phyloP scores from a whole-genome alignment of 345 rosid species.

The Punica granatum region DNA sequence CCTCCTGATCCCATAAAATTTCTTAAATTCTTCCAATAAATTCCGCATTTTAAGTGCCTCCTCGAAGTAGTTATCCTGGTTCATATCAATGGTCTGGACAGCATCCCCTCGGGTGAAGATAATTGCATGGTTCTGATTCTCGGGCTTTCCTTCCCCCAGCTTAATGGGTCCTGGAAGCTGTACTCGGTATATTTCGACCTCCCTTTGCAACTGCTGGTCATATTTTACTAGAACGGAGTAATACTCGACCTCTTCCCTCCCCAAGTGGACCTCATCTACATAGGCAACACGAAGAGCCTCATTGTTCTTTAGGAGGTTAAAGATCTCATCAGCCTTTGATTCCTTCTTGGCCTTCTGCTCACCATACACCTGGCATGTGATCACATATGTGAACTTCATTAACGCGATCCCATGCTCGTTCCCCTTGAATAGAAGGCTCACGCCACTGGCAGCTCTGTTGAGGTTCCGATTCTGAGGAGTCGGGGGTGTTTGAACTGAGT shows the following conservation, averaged over 20 bases:
- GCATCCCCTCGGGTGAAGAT: constrained; percentile 96
- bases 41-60: constrained; percentile 94
- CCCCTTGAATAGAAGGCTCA: constrained; percentile 67
- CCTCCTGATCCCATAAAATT: constrained; percentile 59
- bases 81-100: constrained; percentile 91
- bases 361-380: constrained; percentile 83
- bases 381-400: constrained; percentile 86
- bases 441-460: constrained; percentile 47
- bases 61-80: constrained; percentile 87
- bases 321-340: constrained; percentile 71
- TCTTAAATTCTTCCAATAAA: constrained; percentile 73
- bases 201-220: constrained; percentile 57
- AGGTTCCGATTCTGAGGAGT: constrained; percentile 24
- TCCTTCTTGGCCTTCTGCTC: constrained; percentile 62
- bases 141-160: constrained; percentile 95
- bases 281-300: constrained; percentile 93
- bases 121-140: constrained; percentile 93
- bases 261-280: constrained; percentile 60
- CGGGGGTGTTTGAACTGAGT: constrained; percentile 15
- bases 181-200: constrained; percentile 85
- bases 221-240: constrained; percentile 80
- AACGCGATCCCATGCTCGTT: constrained; percentile 67
- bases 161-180: constrained; percentile 83
- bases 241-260: constrained; percentile 52
- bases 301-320: constrained; percentile 55